These are phyloP conservation scores for Acanthamoeba lugdunensis DNA, from an alignment of 208 protist species.

Conservation along the genomic window DNA sequence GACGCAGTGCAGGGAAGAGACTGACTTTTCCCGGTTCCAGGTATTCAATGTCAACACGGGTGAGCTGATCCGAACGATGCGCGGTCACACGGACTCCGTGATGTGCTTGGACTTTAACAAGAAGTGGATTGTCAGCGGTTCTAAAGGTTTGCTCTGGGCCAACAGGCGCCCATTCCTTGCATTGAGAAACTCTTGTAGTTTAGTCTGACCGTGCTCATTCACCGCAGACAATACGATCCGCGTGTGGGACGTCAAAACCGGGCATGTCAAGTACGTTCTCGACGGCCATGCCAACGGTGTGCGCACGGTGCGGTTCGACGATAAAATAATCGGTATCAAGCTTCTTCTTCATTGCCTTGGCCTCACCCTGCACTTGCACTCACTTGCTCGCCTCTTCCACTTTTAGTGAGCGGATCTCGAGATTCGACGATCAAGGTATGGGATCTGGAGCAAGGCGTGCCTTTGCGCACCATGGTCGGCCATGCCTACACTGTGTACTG, in stretches of 20 bases:
- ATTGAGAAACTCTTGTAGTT: background rate
- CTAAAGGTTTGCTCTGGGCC: slow-evolving; percentile 38
- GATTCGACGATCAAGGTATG: slow-evolving; percentile 55
- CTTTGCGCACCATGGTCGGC: background rate
- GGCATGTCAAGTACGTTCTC: slow-evolving; percentile 1
- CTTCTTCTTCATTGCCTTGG: background rate
- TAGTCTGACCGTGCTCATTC: background rate
- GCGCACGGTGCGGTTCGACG: slow-evolving; percentile 49
- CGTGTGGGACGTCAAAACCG: slow-evolving; percentile 30
- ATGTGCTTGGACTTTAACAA: slow-evolving; percentile 73
- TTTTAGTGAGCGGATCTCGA: slow-evolving; percentile 33
- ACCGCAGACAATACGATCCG: slow-evolving; percentile 44
- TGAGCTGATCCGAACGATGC: slow-evolving; percentile 61
- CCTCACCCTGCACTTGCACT: background rate
- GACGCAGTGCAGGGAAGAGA: background rate
- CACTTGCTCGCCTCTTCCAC: background rate
- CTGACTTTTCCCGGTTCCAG: background rate
- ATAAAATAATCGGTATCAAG: slow-evolving; percentile 3
- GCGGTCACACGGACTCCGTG: slow-evolving; percentile 64
- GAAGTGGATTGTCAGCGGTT: slow-evolving; percentile 60
- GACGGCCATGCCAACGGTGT: slow-evolving; percentile 39
- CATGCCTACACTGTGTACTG: slow-evolving; percentile 60
- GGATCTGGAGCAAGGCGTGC: slow-evolving; percentile 1
- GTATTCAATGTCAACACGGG: slow-evolving; percentile 66
- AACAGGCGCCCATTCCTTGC: background rate